Evolutionary conservation across 2,329 filamentous ascomycete species (phyloP).

Genomic region (Colletotrichum lentis): DNA sequence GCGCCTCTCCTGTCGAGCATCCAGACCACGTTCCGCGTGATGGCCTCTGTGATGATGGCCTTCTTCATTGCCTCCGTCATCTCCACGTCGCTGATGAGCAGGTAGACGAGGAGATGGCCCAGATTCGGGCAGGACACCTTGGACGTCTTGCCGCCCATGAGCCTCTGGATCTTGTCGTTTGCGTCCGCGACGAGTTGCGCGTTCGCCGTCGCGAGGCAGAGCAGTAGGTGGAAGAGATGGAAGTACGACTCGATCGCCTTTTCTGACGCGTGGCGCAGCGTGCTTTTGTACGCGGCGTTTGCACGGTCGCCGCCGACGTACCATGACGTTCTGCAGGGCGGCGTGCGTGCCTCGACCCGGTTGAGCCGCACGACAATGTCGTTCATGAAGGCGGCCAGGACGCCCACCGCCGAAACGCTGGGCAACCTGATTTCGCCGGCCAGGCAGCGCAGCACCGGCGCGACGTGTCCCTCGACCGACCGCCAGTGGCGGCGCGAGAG

Average conservation of each 20-base stretch:
- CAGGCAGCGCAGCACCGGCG: constrained; percentile 43
- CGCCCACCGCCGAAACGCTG: constrained; percentile 41
- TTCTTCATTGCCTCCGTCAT: constrained; percentile 52
- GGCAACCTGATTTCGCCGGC: constrained; percentile 38
- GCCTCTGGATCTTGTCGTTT: constrained; percentile 51
- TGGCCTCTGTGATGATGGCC: constrained; percentile 57
- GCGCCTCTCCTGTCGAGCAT: constrained; percentile 53
- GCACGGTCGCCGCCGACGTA: not conserved
- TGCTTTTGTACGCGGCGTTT: constrained; percentile 45
- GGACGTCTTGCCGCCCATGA: constrained; percentile 50
- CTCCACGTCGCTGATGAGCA: constrained; percentile 55
- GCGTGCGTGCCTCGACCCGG: constrained; percentile 36
- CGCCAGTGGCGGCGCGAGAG: constrained; percentile 57
- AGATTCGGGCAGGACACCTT: constrained; percentile 57
- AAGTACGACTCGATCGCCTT: constrained; percentile 64
- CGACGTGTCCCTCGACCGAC: constrained; percentile 42
- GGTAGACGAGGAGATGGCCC: constrained; percentile 57
- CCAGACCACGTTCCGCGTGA: constrained; percentile 61
- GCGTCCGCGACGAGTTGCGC: constrained; percentile 48
- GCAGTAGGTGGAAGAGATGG: constrained; percentile 59
- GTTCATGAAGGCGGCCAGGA: constrained; percentile 60
- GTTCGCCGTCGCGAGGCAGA: constrained; percentile 55
- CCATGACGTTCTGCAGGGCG: not conserved
- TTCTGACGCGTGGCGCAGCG: constrained; percentile 57
- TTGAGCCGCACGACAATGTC: constrained; percentile 60